Conservation (phyloP, 805 yeast species). For the Ogataea angusta region DNA sequence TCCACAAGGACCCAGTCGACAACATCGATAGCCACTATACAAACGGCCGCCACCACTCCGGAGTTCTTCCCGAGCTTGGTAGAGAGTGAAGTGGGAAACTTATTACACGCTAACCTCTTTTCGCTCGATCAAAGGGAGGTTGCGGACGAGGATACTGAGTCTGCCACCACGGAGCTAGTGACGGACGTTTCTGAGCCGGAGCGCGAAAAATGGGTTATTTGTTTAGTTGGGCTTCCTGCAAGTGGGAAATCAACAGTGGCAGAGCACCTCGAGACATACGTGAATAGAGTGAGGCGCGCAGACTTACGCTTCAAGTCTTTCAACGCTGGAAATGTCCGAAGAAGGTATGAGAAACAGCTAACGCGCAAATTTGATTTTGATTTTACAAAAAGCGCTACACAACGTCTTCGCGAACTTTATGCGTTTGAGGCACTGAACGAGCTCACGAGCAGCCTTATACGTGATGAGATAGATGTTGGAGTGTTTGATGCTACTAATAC, state of each 20-base stretch:
- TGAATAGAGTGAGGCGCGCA: constrained; percentile 12
- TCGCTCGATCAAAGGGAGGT: constrained; percentile 22
- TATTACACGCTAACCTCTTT: constrained; percentile 22
- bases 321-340: constrained; percentile 52
- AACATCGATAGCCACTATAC: constrained; percentile 19
- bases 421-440: constrained; percentile 89
- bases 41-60: constrained; percentile 29
- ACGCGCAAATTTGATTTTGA: constrained; percentile 27
- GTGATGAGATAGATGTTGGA: constrained; percentile 86
- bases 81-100: constrained; percentile 28
- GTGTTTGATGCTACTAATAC: constrained; percentile 73
- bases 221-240: constrained; percentile 83
- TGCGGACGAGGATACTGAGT: constrained; percentile 12
- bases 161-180: constrained; percentile 6
- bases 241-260: constrained; percentile 72
- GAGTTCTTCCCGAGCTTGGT: constrained; percentile 31
- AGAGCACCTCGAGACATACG: constrained; percentile 26
- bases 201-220: constrained; percentile 30
- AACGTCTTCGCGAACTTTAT: constrained; percentile 78
- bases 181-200: constrained; percentile 8
- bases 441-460: constrained; percentile 65
- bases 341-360: constrained; percentile 31
- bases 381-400: constrained; percentile 40
- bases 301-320: constrained; percentile 33
- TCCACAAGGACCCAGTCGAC: constrained; percentile 23